Evolutionary conservation across 306 rosid species (phyloP).

Genomic region (Geum urbanum): DNA sequence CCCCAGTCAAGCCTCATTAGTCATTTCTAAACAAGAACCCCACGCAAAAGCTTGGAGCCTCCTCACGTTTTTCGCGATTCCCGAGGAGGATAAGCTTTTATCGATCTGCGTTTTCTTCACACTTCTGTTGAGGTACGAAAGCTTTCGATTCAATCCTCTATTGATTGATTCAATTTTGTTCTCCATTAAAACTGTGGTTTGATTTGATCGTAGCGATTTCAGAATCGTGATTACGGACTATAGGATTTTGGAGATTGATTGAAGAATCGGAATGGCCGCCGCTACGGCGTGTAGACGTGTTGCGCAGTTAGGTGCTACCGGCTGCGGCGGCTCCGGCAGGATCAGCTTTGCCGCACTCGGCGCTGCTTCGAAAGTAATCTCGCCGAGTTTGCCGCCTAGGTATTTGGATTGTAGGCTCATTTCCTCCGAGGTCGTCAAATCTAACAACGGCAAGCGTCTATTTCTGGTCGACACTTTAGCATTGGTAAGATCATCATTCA

Average conservation of each 20-base stretch:
- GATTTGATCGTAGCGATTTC: neutral
- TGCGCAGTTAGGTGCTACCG: conserved; percentile 28
- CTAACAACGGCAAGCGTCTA: conserved; percentile 60
- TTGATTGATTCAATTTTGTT: no score
- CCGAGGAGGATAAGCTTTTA: no score
- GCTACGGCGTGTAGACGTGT: conserved; percentile 57
- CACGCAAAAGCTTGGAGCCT: no score
- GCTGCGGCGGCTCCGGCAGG: conserved; percentile 22
- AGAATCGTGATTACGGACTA: neutral
- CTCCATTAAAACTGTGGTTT: no score
- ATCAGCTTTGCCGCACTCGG: conserved; percentile 39
- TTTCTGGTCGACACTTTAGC: conserved; percentile 92
- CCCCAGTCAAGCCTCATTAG: no score
- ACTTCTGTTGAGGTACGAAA: no score
- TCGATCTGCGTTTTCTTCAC: no score
- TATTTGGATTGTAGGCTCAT: conserved; percentile 36
- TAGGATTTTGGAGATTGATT: neutral
- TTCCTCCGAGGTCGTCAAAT: conserved; percentile 51
- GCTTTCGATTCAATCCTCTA: no score
- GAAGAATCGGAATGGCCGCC: conserved; percentile 57
- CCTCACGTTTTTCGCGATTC: no score
- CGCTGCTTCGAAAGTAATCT: conserved; percentile 32
- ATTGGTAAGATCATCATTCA: conserved; percentile 43
- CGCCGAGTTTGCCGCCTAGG: conserved; percentile 29
- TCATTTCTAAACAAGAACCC: no score